Percentiles rank a stretch among this genome's conserved stretches.
Conservation (phyloP, 805 yeast genomes). For the Zygotorulaspora danielsina region DNA sequence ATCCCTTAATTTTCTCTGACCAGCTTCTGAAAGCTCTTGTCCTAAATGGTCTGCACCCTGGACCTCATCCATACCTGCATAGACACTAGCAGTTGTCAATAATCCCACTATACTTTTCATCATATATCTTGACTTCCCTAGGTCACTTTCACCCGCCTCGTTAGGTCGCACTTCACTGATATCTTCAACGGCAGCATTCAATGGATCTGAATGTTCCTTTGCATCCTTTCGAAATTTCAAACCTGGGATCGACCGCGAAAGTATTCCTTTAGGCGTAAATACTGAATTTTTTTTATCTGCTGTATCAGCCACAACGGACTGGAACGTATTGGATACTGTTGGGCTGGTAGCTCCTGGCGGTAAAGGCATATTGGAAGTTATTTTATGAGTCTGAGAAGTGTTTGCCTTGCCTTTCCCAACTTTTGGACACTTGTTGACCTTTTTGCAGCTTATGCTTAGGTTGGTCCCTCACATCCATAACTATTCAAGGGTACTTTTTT, state of each 20-base stretch:
- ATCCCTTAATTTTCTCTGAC: not conserved
- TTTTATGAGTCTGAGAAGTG: too few relatives aligned
- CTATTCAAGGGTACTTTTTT: too few relatives aligned
- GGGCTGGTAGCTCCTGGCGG: not conserved
- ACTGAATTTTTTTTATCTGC: not conserved
- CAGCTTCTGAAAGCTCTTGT: slow-evolving; percentile 17
- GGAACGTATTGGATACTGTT: not conserved
- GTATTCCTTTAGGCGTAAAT: slow-evolving; percentile 1
- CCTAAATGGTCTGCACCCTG: slow-evolving; percentile 21
- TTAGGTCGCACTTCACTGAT: slow-evolving; percentile 5
- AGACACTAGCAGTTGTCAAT: slow-evolving; percentile 54
- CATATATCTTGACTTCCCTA: slow-evolving; percentile 41
- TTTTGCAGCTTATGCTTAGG: too few relatives aligned
- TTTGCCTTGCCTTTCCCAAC: too few relatives aligned
- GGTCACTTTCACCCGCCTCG: slow-evolving; percentile 21
- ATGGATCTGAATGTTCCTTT: slow-evolving; percentile 1
- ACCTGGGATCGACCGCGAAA: slow-evolving; percentile 5
- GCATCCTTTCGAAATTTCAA: slow-evolving; percentile 2
- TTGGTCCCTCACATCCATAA: too few relatives aligned
- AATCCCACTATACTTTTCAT: slow-evolving; percentile 52
- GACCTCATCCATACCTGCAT: slow-evolving; percentile 37
- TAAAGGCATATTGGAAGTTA: not conserved
- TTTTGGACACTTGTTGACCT: too few relatives aligned
- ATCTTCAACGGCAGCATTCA: slow-evolving; percentile 1
- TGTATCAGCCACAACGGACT: not conserved